Percentiles rank a stretch among this genome's conserved stretches.
Evolutionary conservation across 2,329 filamentous ascomycete genomes (phyloP).

Genomic region (Chrysosporium queenslandicum): DNA sequence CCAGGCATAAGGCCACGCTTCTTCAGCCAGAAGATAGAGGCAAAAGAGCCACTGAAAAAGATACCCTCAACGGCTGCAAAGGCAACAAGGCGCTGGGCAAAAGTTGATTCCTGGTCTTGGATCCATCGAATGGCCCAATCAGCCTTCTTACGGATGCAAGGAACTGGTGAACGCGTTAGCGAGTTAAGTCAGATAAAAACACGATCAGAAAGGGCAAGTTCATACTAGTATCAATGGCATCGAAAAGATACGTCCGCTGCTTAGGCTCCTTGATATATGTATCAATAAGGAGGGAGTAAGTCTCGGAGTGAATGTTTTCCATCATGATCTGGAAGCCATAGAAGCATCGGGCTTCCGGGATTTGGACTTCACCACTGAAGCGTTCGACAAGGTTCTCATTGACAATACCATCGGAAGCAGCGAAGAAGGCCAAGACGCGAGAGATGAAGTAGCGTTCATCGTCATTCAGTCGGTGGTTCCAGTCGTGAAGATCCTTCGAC

Average conservation of each 20-base stretch:
- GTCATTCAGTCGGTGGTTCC: slow-evolving; percentile 94
- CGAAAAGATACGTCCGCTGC: slow-evolving; percentile 90
- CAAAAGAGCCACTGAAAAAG: slow-evolving; percentile 98
- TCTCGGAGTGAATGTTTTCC: slow-evolving; percentile 99
- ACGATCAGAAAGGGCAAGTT: slow-evolving; percentile 16
- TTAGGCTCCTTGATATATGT: slow-evolving; percentile 98
- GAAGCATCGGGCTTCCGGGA: slow-evolving; percentile 97
- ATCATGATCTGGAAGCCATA: slow-evolving; percentile 99
- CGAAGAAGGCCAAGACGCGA: slow-evolving; percentile 97
- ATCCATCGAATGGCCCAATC: slow-evolving; percentile 98
- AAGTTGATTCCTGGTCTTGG: slow-evolving; percentile 81
- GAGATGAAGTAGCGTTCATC: slow-evolving; percentile 98
- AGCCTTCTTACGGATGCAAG: slow-evolving; percentile 96
- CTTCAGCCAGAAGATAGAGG: slow-evolving; percentile 99
- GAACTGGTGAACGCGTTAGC: slow-evolving; percentile 48
- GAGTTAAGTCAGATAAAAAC: not conserved
- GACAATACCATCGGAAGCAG: slow-evolving; percentile 96
- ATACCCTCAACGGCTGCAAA: slow-evolving; percentile 98
- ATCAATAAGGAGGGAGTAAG: slow-evolving; percentile 97
- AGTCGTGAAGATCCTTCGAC: slow-evolving; percentile 97
- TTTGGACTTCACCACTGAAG: slow-evolving; percentile 93
- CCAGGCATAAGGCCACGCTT: slow-evolving; percentile 99
- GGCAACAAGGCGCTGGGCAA: slow-evolving; percentile 87
- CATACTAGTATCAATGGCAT: slow-evolving; percentile 94
- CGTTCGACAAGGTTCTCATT: slow-evolving; percentile 98